Percentiles rank a stretch among this genome's conserved stretches.
Conservation (phyloP, 129 eudicot genomes). For the Glebionis coronaria region DNA sequence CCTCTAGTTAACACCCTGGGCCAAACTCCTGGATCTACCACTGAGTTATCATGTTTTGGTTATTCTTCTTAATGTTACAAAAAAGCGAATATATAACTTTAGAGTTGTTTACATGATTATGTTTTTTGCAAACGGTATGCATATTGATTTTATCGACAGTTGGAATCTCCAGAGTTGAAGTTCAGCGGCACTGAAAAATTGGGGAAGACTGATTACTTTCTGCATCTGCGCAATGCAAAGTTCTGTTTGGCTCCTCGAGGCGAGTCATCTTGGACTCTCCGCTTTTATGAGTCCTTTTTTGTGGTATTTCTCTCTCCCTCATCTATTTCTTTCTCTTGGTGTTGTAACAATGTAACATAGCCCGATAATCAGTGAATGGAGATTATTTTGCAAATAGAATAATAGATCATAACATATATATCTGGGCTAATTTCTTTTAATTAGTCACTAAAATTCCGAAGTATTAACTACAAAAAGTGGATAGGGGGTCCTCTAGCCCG, state of each 20-base stretch:
- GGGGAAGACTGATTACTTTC: conserved; percentile 77
- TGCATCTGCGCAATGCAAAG: conserved; percentile 85
- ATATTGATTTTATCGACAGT: conserved; percentile 67
- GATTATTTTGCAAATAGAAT: no score
- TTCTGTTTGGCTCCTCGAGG: conserved; percentile 99
- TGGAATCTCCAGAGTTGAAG: conserved; percentile 98
- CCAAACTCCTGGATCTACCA: neutral
- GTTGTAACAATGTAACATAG: neutral
- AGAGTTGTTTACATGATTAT: conserved; percentile 6
- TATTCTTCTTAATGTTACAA: neutral
- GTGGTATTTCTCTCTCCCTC: conserved; percentile 63
- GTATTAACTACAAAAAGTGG: no score
- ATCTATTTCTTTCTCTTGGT: neutral
- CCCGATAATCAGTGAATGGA: no score
- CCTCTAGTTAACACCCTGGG: neutral
- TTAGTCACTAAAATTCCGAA: no score
- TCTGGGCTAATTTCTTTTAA: no score
- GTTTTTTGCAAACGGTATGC: conserved; percentile 26
- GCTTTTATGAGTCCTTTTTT: conserved; percentile 91
- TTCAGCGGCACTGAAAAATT: conserved; percentile 89
- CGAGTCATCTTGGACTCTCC: conserved; percentile 99
- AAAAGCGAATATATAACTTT: neutral
- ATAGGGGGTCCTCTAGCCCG: no score
- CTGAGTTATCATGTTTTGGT: neutral
- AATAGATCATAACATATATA: no score